A percentile compares a stretch with the other conserved stretches of the same genome.
Evolutionary conservation across 2,329 filamentous ascomycete genomes (phyloP).

Genomic region (Epichloe bromicola): DNA sequence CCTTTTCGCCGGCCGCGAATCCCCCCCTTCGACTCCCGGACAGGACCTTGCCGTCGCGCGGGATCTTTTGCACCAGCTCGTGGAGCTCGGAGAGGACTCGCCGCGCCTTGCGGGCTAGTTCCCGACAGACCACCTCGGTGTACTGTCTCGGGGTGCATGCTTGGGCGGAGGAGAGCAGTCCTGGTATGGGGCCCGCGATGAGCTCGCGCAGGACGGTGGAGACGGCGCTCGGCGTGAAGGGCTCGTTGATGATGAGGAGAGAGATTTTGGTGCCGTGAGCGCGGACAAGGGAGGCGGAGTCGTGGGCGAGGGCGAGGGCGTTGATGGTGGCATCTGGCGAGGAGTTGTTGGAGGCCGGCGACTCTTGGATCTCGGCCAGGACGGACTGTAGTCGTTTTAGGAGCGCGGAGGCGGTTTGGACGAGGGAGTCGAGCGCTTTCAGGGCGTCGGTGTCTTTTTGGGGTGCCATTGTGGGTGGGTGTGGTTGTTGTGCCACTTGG

Average conservation of each 20-base stretch:
- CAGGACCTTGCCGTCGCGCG: conserved; percentile 41
- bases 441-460: conserved; percentile 16
- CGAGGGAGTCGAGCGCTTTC: conserved; percentile 24
- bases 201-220: conserved; percentile 57
- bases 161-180: conserved; percentile 57
- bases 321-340: conserved; percentile 25
- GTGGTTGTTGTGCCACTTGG: too few relatives aligned
- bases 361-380: conserved; percentile 26
- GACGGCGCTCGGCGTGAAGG: conserved; percentile 71
- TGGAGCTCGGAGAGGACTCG: conserved; percentile 50
- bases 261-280: conserved; percentile 82
- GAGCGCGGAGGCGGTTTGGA: conserved; percentile 24
- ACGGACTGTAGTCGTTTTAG: conserved; percentile 30
- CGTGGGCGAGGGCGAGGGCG: conserved; percentile 55
- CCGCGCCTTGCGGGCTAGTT: conserved; percentile 47
- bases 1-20: conserved; percentile 29
- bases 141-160: conserved; percentile 49
- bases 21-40: conserved; percentile 14
- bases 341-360: conserved; percentile 9
- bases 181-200: conserved; percentile 59
- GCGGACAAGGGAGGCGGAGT: conserved; percentile 59
- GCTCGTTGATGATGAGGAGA: conserved; percentile 72
- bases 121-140: conserved; percentile 48
- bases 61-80: conserved; percentile 46
- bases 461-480: conserved; percentile 11